phyloP scores from a whole-genome alignment of 345 rosid species.

The Moricandia arvensis region DNA sequence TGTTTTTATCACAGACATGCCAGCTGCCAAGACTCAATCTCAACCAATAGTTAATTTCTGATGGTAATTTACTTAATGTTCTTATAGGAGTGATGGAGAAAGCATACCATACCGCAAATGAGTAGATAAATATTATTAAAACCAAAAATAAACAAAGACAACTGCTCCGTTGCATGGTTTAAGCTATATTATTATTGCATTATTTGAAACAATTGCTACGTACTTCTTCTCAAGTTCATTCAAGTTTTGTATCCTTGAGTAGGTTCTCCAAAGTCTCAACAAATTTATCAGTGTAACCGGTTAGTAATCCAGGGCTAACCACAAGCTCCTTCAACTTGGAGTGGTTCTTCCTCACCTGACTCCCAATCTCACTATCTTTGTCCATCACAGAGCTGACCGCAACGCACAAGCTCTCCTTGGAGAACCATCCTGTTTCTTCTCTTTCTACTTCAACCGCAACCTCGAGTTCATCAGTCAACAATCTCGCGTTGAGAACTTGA shows the following conservation, averaged over 20 bases:
- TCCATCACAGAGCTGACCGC: slow-evolving; percentile 38
- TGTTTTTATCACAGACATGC: no score
- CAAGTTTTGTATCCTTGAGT: slow-evolving; percentile 1
- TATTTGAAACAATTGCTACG: neutral
- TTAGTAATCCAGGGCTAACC: slow-evolving; percentile 12
- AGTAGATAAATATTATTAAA: neutral
- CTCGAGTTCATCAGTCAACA: slow-evolving; percentile 43
- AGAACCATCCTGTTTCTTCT: slow-evolving; percentile 33
- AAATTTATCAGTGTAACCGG: slow-evolving; percentile 1
- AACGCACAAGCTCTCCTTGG: slow-evolving; percentile 31
- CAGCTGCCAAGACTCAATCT: no score
- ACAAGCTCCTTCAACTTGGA: slow-evolving; percentile 26
- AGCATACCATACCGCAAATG: neutral
- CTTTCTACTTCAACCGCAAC: slow-evolving; percentile 46
- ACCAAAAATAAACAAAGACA: neutral
- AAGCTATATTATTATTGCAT: neutral
- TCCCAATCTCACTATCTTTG: slow-evolving; percentile 34
- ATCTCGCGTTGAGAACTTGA: slow-evolving; percentile 46
- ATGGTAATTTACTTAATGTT: neutral
- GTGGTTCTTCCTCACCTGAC: slow-evolving; percentile 23
- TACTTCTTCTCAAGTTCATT: neutral
- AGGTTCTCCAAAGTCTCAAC: slow-evolving; percentile 14
- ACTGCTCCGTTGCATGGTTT: neutral
- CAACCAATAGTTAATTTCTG: no score
- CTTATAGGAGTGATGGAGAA: neutral